A percentile compares a stretch with the other conserved stretches of the same genome.
These are phyloP conservation scores for Cubamyces sp. DNA, from an alignment of 768 basidiomycete genomes.

Conservation along the genomic window DNA sequence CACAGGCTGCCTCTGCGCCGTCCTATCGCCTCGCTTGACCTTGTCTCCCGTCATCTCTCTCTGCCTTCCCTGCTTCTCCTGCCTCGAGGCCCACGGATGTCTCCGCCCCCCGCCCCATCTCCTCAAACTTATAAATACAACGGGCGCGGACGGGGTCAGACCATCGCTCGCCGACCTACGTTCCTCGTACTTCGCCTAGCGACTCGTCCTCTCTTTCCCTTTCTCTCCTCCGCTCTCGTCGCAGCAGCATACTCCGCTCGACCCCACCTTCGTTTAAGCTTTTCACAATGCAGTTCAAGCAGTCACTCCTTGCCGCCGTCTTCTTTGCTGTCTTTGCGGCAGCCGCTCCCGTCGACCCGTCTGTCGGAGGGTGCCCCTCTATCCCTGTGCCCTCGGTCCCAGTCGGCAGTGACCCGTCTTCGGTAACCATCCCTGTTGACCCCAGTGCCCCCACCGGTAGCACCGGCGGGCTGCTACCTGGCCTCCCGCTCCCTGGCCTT, in stretches of 20 bases:
- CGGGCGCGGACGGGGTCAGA: background rate
- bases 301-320: slow-evolving; percentile 17
- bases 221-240: background rate
- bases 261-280: slow-evolving; percentile 5
- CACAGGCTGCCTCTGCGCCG: too few relatives aligned
- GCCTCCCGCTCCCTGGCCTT: background rate
- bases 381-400: background rate
- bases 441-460: background rate
- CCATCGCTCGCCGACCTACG: slow-evolving; percentile 20
- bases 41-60: background rate
- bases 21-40: background rate
- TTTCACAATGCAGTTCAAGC: slow-evolving; percentile 14
- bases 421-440: background rate
- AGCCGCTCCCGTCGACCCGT: background rate
- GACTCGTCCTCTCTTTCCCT: slow-evolving; percentile 8
- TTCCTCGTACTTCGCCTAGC: slow-evolving; percentile 13
- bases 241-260: background rate
- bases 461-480: background rate
- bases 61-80: background rate
- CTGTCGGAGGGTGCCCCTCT: background rate
- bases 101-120: background rate
- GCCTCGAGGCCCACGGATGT: background rate
- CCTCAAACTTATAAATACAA: background rate
- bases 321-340: slow-evolving; percentile 11
- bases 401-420: background rate